Evolutionary conservation across 2,329 filamentous ascomycete genomes (phyloP), one percentile per base, ranked within the genome.

Genomic region (Aspergillus glaucus): DNA sequence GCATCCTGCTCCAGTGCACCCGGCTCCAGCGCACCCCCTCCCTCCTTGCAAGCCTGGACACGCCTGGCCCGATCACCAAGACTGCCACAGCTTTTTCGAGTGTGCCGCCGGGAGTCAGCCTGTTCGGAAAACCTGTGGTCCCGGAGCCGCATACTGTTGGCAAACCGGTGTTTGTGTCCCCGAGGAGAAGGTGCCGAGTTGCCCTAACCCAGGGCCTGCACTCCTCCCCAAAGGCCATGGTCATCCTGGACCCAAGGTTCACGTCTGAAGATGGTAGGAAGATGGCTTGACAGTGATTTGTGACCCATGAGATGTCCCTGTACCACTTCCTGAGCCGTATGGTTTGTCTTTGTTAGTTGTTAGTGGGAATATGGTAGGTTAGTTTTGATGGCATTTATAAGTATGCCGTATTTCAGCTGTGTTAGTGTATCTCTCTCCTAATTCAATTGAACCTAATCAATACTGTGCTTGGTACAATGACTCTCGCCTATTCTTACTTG

Each of bases 51-150:
- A 45, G 30, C 43, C 43, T 6, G 43, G 43, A 22, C n/a, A 36
- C 8, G 40, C 47, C 30, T 51, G 50, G 50, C 43, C 50, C 4
- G 50, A 51, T 17, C 43, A 44, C 43, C 19, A 40, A 10, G 44
- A 51, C 34, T 51, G 50, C 40, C 50, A 51, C 14, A 34, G 34
- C 42, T 51, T 51, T 43, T 51, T 28, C n/a, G 50, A 51, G 36
- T 51, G 50, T 15, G 46, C 50, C 14, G 24, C 37, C 22, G 50
- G 50, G 22, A 47, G 50, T 7, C 15, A 36, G 2, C 50, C 50
- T 3, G 50, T 51, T 17, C 40, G 45, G 37, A 51, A 51, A 32
- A 49, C 50, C 10, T 51, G 50, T 3, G 50, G 50, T 10, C 50
- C 50, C 9, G 50, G 50, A 8, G 49, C 50, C 19, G 50, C 50